Evolutionary conservation across 2,329 filamentous ascomycete genomes (phyloP), one percentile per base, ranked within the genome.

Genomic region (Trichoderma breve): DNA sequence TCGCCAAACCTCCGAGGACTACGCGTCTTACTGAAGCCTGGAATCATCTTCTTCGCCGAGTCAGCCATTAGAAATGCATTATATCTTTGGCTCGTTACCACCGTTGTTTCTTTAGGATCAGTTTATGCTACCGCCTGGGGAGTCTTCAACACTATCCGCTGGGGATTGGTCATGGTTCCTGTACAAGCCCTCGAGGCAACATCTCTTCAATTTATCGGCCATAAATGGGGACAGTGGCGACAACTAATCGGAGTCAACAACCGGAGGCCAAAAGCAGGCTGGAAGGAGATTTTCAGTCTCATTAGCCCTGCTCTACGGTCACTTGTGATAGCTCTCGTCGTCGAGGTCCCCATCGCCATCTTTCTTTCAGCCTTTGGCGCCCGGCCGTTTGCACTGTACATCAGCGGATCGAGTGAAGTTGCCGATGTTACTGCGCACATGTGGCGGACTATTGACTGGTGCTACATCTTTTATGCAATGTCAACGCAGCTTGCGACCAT

Each of bases 141-240:
- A 2, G 83, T 93, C 11, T 94, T 94, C 81, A 91, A 87, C 70
- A 93, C 90, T 0, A 93, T 93, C 55, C 86, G 91, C 15, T 93
- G 91, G 91, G 91, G 91, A 0, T 82, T 93, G 1, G 82, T 93
- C 34, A 94, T 93, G 91, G 90, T 93, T 0, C 91, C 91, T 0
- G 89, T 93, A 0, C 86, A 89, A 73, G 86, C 90, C 0, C 82
- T 93, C 0, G 90, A 94, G 78, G 88, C 88, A 2, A 91, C 91
- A 0, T 84, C 89, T 0, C 81, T 91, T 0, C 84, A 89, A 0
- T 93, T 93, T 76, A 84, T 92, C 18, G 90, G 91, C 0, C 91
- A 93, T 74, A 80, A 80, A 1, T 93, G 91, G 91, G 90, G 90
- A 0, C 73, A 78, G 0, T 86, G 83, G 82, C 78, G 83, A n/a